These are phyloP conservation scores for Colletotrichum spaethianum DNA, from an alignment of 2,329 filamentous ascomycete species.

Conservation along the genomic window DNA sequence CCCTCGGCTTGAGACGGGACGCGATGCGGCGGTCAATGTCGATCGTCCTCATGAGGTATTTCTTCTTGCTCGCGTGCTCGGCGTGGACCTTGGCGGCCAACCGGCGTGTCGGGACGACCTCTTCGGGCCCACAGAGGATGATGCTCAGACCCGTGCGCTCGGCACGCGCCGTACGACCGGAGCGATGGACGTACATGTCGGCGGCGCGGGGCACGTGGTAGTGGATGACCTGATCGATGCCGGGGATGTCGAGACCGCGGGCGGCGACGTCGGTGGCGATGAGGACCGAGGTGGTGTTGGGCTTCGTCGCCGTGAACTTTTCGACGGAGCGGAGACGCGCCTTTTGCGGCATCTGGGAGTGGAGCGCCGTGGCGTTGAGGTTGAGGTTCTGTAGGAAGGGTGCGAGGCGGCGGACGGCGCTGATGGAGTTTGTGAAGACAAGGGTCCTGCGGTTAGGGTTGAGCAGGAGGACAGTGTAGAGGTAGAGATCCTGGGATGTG, in stretches of 20 bases:
- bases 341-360: slow-evolving; percentile 97
- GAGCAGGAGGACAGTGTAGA: slow-evolving; percentile 89
- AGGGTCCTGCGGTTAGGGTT: slow-evolving; percentile 86
- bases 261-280: slow-evolving; percentile 95
- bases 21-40: slow-evolving; percentile 88
- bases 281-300: slow-evolving; percentile 74
- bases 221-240: slow-evolving; percentile 91
- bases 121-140: slow-evolving; percentile 90
- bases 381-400: slow-evolving; percentile 88
- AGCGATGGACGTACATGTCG: slow-evolving; percentile 95
- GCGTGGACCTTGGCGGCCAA: slow-evolving; percentile 92
- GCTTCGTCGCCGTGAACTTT: slow-evolving; percentile 79
- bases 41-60: slow-evolving; percentile 81
- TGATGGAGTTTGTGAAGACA: slow-evolving; percentile 97
- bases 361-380: slow-evolving; percentile 82
- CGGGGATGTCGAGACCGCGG: slow-evolving; percentile 91
- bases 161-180: slow-evolving; percentile 92
- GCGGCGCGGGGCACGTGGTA: slow-evolving; percentile 95
- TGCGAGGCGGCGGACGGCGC: slow-evolving; percentile 87
- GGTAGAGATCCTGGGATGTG: slow-evolving; percentile 80
- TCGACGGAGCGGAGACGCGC: slow-evolving; percentile 94
- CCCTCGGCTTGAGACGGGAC: slow-evolving; percentile 80
- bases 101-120: slow-evolving; percentile 86
- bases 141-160: slow-evolving; percentile 84
- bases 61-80: slow-evolving; percentile 62